phyloP scores from a whole-genome alignment of 805 yeast species.

The Metschnikowia bowlesiae region DNA sequence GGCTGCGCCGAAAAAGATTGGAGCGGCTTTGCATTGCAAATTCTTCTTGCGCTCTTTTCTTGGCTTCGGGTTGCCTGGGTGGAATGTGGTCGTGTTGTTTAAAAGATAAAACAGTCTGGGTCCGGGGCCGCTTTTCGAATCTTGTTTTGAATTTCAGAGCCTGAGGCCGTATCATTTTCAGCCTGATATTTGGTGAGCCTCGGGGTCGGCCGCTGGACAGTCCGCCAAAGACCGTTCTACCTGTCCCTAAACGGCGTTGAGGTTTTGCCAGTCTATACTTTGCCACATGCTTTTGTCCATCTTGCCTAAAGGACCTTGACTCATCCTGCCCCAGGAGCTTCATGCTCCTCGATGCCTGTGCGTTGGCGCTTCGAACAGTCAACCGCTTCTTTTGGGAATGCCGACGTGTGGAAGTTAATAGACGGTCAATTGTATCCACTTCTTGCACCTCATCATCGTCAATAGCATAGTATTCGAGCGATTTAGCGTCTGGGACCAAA shows the following conservation, averaged over 20 bases:
- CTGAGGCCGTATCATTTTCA: not conserved
- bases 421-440: constrained; percentile 10
- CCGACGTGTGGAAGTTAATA: constrained; percentile 1
- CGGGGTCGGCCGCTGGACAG: not conserved
- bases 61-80: not conserved
- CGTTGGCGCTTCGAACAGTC: not conserved
- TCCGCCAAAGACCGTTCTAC: not conserved
- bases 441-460: constrained; percentile 6
- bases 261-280: not conserved
- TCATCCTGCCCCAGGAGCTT: not conserved
- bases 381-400: not conserved
- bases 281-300: not conserved
- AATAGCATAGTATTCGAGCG: not conserved
- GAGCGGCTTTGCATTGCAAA: not conserved
- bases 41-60: not conserved
- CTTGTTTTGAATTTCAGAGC: not conserved
- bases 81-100: not conserved
- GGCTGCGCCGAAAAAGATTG: constrained; percentile 18
- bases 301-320: not conserved
- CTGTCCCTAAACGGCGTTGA: not conserved
- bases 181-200: not conserved
- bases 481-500: not conserved
- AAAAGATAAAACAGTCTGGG: not conserved
- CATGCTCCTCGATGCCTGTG: not conserved
- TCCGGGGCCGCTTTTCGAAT: not conserved